Percentiles rank a stretch among this genome's conserved stretches.
Evolutionary conservation across 2,329 filamentous ascomycete genomes (phyloP).

Genomic region (Penicillium thymicola): DNA sequence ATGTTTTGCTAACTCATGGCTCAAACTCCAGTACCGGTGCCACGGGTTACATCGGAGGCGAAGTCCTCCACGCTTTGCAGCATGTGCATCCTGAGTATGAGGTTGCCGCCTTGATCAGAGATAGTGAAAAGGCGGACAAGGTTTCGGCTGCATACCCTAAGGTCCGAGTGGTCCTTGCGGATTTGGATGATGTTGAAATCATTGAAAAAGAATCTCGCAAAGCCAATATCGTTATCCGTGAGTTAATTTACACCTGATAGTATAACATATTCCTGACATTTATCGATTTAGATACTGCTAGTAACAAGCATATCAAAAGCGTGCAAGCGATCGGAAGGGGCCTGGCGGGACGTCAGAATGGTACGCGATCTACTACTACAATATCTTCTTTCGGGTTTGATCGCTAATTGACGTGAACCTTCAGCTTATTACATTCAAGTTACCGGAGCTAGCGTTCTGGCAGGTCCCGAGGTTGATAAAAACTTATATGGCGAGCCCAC

Average conservation of each 20-base stretch:
- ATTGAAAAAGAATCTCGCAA: conserved; percentile 8
- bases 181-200: conserved; percentile 33
- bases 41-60: conserved; percentile 46
- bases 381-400: background rate
- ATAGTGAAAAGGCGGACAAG: conserved; percentile 21
- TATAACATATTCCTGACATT: background rate
- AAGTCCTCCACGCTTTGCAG: conserved; percentile 39
- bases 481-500: conserved; percentile 31
- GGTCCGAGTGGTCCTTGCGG: conserved; percentile 37
- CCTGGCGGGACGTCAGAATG: conserved; percentile 1
- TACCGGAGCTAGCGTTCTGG: conserved; percentile 39
- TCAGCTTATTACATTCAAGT: conserved; percentile 31
- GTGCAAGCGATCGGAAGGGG: conserved; percentile 4
- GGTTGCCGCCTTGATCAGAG: conserved; percentile 35
- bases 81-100: conserved; percentile 43
- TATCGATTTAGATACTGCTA: background rate
- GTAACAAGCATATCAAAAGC: conserved; percentile 1
- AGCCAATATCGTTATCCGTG: conserved; percentile 6
- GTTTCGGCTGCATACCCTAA: conserved; percentile 33
- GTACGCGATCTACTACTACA: background rate
- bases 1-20: background rate
- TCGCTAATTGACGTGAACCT: background rate
- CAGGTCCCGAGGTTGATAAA: conserved; percentile 33
- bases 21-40: conserved; percentile 1
- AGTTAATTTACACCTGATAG: background rate